phyloP scores from a whole-genome alignment of 768 basidiomycete species.

The Lepiota brunneoincarnata region DNA sequence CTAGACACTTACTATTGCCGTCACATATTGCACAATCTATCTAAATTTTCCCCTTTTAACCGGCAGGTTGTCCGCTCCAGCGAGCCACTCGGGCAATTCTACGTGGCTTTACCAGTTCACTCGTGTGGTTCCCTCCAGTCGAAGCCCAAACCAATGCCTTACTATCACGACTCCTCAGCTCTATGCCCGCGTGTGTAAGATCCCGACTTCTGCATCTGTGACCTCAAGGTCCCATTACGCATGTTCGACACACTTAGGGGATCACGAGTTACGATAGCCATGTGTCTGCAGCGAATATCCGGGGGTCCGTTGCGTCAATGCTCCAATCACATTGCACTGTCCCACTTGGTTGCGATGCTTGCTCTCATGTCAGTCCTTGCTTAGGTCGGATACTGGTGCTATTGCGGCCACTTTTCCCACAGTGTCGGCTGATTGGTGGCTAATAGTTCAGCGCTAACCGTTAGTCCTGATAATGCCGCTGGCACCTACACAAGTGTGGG shows the following conservation, averaged over 20 bases:
- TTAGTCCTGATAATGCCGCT: not conserved
- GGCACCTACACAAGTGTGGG: not conserved
- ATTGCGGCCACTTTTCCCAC: not conserved
- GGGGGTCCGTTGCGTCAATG: not conserved
- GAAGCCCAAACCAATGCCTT: not conserved
- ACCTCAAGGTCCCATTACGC: not conserved
- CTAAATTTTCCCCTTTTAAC: too few relatives aligned
- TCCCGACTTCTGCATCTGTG: not conserved
- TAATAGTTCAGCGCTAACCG: not conserved
- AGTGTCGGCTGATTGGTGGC: not conserved
- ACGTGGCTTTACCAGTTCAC: not conserved
- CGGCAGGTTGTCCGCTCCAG: too few relatives aligned
- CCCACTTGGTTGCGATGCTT: not conserved
- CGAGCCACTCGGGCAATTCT: too few relatives aligned
- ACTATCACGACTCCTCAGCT: not conserved
- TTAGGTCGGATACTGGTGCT: not conserved
- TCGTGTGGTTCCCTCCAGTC: not conserved
- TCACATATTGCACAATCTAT: too few relatives aligned
- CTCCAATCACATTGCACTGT: not conserved
- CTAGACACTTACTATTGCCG: too few relatives aligned
- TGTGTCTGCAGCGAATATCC: not conserved
- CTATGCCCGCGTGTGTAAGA: not conserved
- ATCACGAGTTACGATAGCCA: conserved; percentile 2
- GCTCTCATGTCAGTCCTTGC: conserved; percentile 7
- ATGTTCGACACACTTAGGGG: not conserved